Evolutionary conservation across 345 rosid genomes (phyloP).

Genomic region (Melaleuca quinquenervia): DNA sequence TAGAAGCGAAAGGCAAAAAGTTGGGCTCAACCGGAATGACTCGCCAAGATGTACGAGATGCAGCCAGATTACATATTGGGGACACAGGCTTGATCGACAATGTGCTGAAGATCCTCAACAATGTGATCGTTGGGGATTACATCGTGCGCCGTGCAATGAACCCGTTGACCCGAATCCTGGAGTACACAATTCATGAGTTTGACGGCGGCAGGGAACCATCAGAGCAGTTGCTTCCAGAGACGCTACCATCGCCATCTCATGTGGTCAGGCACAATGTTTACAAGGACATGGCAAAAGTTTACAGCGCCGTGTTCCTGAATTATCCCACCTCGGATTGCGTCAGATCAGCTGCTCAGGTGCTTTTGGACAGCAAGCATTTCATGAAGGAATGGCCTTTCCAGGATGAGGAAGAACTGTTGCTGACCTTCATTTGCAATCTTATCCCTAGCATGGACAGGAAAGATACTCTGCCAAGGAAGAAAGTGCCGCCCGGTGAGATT

Average conservation of each 20-base stretch:
- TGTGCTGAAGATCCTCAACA: constrained; percentile 74
- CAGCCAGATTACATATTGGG: constrained; percentile 83
- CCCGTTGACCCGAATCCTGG: constrained; percentile 47
- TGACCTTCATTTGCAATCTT: constrained; percentile 47
- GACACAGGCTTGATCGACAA: constrained; percentile 85
- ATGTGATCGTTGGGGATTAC: constrained; percentile 47
- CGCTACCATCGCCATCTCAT: constrained; percentile 2
- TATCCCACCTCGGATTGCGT: constrained; percentile 44
- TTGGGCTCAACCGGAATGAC: constrained; percentile 48
- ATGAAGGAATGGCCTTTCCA: constrained; percentile 61
- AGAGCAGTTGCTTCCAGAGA: constrained; percentile 3
- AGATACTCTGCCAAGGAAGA: constrained; percentile 8
- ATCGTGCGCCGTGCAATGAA: constrained; percentile 52
- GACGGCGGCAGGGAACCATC: neutral
- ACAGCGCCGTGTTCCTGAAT: constrained; percentile 38
- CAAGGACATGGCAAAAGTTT: constrained; percentile 39
- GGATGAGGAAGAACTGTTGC: constrained; percentile 30
- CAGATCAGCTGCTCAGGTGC: constrained; percentile 33
- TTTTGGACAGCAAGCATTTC: constrained; percentile 69
- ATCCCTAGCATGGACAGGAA: constrained; percentile 20
- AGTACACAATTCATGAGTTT: constrained; percentile 58
- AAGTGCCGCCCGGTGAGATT: constrained; percentile 47
- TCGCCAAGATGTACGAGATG: constrained; percentile 81
- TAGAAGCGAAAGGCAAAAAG: constrained; percentile 33
- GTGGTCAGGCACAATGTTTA: constrained; percentile 42